Evolutionary conservation across 345 rosid species (phyloP), one percentile per base, ranked within the genome.

Genomic region (Populus nigra): DNA sequence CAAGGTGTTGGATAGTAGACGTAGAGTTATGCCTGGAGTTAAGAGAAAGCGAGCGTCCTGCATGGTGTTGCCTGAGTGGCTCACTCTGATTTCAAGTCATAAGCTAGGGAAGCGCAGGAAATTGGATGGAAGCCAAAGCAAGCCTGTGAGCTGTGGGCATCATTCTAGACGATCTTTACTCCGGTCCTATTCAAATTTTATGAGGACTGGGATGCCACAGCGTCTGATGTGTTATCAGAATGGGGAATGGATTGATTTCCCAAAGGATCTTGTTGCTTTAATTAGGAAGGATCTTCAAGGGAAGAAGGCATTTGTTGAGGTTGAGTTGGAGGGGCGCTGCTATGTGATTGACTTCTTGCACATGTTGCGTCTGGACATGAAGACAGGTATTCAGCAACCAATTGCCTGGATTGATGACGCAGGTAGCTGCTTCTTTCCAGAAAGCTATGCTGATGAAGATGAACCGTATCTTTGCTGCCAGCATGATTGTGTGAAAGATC

Each of bases 341-440:
- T 89, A 80, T 75, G 80, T 92, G 71, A 86, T 96, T 68, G 98
- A 96, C 83, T 90, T 96, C 79, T 72, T 92, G 88, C 97, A 92
- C 45, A 96, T 96, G 99, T 81, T 85, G 43, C 84, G 83, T 17
- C 68, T 94, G 38, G 91, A 96, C 85, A 49, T 81, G 88, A 89
- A 84, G 77, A 91, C 92, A n/a, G 94, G 95, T 50, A 47, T 65
- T 5, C 90, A 86, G 65, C 86, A 84, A 66, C 90, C 97, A 0
- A 87, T 96, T 81, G 97, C 99, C 50, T 96, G 99, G 99, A 96
- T 96, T 84, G 99, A 96, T 78, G 86, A 88, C 75, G 88, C 84
- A 25, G 96, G 89, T 66, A 72, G 82, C 59, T 91, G 95, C 80
- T 96, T 91, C 78, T 96, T 96, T 77, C 99, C 99, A 0, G 98